Evolutionary conservation across 176 grass and related monocot species (phyloP).

Genomic region (sorghum (Sorghum bicolor)): Sorghum_bicolor_NCBIv3 NC_012872.2:68955501-68956000

Average conservation of each 20-base stretch:
- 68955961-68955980: not conserved
- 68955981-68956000: slow-evolving; percentile 9
- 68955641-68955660: not conserved
- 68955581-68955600: not conserved
- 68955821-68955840: not conserved
- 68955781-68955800: not conserved
- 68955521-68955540: no score
- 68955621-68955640: not conserved
- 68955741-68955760: not conserved
- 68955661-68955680: not conserved
- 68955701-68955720: not conserved
- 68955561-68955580: no score
- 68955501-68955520: no score
- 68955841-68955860: not conserved
- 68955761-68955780: not conserved
- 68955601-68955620: not conserved
- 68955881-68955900: not conserved
- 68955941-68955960: not conserved
- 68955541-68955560: no score
- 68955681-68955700: not conserved
- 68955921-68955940: not conserved
- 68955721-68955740: not conserved
- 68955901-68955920: not conserved
- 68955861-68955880: no score
- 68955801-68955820: not conserved